A percentile compares a stretch with the other conserved stretches of the same genome.
Conservation (phyloP, 2,329 filamentous ascomycete species). For the Mollisiaceae sp. region DNA sequence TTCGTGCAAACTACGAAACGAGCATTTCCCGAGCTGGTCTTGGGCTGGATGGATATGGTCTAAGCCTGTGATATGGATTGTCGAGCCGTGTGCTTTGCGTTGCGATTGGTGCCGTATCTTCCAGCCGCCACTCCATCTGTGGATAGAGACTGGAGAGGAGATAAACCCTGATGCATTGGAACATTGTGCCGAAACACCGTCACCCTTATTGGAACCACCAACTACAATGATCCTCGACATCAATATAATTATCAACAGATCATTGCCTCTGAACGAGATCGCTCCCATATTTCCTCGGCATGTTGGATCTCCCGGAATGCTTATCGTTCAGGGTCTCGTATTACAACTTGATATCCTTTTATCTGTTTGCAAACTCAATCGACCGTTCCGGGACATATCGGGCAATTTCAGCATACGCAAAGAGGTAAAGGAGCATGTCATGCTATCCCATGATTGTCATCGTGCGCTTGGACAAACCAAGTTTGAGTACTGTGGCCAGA, state of each 20-base stretch:
- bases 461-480: neutral
- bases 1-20: neutral
- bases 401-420: neutral
- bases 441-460: neutral
- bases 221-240: neutral
- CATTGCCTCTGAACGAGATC: neutral
- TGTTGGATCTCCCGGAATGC: neutral
- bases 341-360: neutral
- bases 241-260: neutral
- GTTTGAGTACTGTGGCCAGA: neutral
- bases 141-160: neutral
- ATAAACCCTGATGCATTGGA: neutral
- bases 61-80: neutral
- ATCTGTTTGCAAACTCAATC: neutral
- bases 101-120: neutral
- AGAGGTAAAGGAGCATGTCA: neutral
- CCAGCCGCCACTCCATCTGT: neutral
- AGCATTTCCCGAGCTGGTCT: constrained; percentile 29
- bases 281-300: neutral
- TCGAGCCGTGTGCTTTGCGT: neutral
- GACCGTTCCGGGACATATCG: neutral
- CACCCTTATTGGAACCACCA: neutral
- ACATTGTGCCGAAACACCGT: neutral
- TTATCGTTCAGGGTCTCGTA: neutral
- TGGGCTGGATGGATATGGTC: constrained; percentile 23